Base-by-base conservation (phyloP, 2,329 filamentous ascomycete genomes). In the Penicillium fuscoglaucum region DNA sequence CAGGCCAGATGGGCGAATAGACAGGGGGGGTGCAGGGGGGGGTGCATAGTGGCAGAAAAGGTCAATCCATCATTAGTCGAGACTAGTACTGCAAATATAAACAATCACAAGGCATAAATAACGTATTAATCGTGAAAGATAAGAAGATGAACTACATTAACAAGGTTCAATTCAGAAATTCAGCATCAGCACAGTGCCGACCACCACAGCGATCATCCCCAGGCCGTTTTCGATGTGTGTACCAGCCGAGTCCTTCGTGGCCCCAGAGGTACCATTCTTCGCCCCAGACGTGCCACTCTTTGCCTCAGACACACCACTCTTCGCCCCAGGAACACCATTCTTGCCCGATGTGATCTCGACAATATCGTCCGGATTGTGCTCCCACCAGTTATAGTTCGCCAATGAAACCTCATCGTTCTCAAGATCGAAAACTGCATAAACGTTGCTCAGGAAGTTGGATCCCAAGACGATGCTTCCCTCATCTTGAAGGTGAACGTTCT, bases 271-370 rank as follows among this genome's bases (percentile, higher is more conserved):
- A 17, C 13, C 15, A 13, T 35, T 35, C 15, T 17, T 17, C 29
- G 29, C 1, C 29, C 29, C 29, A 31, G 29, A 31, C 10, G 29
- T 31, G 10, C 10, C 29, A 12, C 2, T 12, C 29, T 31, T 31
- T 12, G 31, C 5, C 13, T 13, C 31, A 33, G 31, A 13, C 13
- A 7, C 17, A 7, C 15, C 15, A 8, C 7, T n/a, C 35, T 9
- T 41, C 19, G 39, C 39, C 2, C 12, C 39, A 24, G 39, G 19
- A 0, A 41, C 39, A 41, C 19, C 19, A 24, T 41, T 41, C 19
- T 41, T 41, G 39, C 39, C 39, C 39, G 39, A 41, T 13, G 19
- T 24, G 4, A 87, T 86, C 66, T 86, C 83, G 55, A 80, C 48
- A 55, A 61, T 61, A 58, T 61, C 46, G 13, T 33, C 31, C 13